Evolutionary conservation across 106 monocot species (phyloP).

Genomic region (Acanthochlamys bracteata): DNA sequence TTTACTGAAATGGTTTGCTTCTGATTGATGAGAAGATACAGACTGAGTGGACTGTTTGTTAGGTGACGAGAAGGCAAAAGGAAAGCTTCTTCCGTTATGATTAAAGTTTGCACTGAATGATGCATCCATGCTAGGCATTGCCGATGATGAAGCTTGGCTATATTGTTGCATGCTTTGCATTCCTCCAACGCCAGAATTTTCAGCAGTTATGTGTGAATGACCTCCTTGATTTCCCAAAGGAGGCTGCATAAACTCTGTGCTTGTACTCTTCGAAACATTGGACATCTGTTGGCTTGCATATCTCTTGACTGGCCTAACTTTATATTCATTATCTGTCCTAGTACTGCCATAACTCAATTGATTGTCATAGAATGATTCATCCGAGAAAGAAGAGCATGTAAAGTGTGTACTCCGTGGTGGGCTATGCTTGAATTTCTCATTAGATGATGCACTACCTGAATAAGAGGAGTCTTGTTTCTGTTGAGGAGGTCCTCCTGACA

Average conservation of each 20-base stretch:
- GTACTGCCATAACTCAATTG: conserved; percentile 27
- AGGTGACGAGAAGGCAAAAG: conserved; percentile 3
- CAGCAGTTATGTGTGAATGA: conserved; percentile 3
- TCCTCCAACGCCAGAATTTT: conserved; percentile 4
- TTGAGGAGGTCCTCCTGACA: conserved; percentile 44
- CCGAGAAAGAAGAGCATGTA: conserved; percentile 1
- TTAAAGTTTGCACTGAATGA: not conserved
- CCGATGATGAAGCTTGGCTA: conserved; percentile 5
- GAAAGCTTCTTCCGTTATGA: conserved; percentile 1
- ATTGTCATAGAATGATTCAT: conserved; percentile 7
- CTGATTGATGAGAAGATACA: conserved; percentile 3
- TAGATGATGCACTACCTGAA: conserved; percentile 11
- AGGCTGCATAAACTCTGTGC: conserved; percentile 10
- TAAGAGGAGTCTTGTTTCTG: conserved; percentile 15
- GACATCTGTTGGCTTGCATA: conserved; percentile 8
- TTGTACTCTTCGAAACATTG: conserved; percentile 12
- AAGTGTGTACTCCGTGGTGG: conserved; percentile 16
- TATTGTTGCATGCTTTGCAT: conserved; percentile 1
- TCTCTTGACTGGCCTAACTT: conserved; percentile 18
- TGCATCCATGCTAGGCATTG: conserved; percentile 1
- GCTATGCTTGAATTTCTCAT: conserved; percentile 6
- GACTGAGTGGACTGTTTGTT: not conserved
- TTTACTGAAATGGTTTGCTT: conserved; percentile 10
- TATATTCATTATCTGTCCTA: conserved; percentile 21
- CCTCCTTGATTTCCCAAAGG: conserved; percentile 9